Conservation (phyloP, 805 yeast genomes). For the Candida nanaspora region DNA sequence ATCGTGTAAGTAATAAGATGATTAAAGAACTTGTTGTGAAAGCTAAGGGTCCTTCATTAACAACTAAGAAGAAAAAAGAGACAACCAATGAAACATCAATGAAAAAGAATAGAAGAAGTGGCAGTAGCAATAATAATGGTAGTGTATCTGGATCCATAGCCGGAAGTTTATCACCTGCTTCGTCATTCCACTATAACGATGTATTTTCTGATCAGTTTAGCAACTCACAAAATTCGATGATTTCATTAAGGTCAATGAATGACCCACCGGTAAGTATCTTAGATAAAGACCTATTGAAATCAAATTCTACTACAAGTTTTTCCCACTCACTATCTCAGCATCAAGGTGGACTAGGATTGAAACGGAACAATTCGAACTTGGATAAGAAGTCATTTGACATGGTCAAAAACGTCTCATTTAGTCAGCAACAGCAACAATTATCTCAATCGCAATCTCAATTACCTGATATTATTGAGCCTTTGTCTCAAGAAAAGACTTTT, state of each 20-base stretch:
- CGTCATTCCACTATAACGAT: neutral
- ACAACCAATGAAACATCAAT: neutral
- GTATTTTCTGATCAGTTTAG: neutral
- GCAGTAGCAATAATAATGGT: neutral
- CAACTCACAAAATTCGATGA: neutral
- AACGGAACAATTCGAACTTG: conserved; percentile 17
- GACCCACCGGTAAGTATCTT: neutral
- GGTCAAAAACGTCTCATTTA: conserved; percentile 18
- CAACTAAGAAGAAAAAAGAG: conserved; percentile 2
- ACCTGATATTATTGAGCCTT: conserved; percentile 1
- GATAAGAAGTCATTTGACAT: conserved; percentile 25
- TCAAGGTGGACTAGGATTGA: conserved; percentile 3
- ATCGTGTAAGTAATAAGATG: conserved; percentile 13
- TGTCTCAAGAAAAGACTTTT: neutral
- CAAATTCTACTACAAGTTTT: too few species aligned
- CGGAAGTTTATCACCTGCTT: neutral
- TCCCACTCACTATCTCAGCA: too few species aligned
- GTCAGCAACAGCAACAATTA: neutral
- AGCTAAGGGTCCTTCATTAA: conserved; percentile 22
- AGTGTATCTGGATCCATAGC: too few species aligned
- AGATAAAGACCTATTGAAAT: neutral
- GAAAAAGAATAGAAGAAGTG: neutral
- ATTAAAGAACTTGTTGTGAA: conserved; percentile 20
- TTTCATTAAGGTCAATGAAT: neutral
- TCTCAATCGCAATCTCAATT: neutral